Percentiles rank a stretch among this genome's conserved stretches.
phyloP scores from a whole-genome alignment of 257 asterid genomes.

The Solanum bukasovii region DNA sequence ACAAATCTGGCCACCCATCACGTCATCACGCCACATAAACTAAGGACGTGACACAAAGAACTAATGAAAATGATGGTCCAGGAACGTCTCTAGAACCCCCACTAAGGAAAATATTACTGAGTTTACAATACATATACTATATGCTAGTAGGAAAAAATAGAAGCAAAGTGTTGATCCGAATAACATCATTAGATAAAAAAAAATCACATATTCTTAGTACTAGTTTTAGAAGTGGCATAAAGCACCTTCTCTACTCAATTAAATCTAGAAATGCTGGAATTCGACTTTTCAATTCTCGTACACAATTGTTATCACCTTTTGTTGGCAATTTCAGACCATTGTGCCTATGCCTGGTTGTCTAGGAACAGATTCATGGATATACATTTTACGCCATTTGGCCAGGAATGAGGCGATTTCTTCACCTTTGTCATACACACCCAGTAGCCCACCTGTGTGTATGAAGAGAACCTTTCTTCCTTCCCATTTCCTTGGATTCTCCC shows the following conservation, averaged over 20 bases:
- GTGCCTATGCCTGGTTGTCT: slow-evolving; percentile 72
- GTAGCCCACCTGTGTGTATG: slow-evolving; percentile 83
- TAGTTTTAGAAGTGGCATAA: not conserved
- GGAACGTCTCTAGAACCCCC: no score
- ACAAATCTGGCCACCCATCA: no score
- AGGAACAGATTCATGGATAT: slow-evolving; percentile 43
- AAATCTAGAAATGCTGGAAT: not conserved
- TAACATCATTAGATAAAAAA: no score
- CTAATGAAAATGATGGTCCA: no score
- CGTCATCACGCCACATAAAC: no score
- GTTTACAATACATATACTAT: no score
- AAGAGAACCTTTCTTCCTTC: slow-evolving; percentile 80
- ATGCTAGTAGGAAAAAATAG: no score
- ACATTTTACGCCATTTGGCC: slow-evolving; percentile 72
- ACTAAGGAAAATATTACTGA: no score
- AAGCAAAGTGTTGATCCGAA: no score
- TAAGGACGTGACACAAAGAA: no score
- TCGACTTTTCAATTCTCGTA: not conserved
- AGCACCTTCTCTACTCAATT: not conserved
- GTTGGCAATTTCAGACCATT: slow-evolving; percentile 45
- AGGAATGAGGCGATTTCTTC: slow-evolving; percentile 56
- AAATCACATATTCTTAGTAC: no score
- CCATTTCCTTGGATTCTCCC: slow-evolving; percentile 66
- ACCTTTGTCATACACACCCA: slow-evolving; percentile 68
- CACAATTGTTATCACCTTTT: not conserved